Conservation (phyloP, 129 eudicot species). For the Helianthus tuberosus region DNA sequence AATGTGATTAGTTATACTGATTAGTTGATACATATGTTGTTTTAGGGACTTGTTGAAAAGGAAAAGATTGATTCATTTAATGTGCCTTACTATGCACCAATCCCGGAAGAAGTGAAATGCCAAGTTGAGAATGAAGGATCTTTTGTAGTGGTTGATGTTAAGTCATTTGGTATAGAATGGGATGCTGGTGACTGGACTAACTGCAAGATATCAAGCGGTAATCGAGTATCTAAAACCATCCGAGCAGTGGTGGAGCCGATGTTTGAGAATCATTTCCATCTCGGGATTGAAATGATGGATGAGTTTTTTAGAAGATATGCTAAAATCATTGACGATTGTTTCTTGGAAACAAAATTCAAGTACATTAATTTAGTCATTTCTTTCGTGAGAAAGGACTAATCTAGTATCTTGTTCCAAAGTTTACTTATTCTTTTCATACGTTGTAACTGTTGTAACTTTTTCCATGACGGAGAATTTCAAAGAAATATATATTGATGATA, state of each 20-base stretch:
- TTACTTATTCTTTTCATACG: no score
- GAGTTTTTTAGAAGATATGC: conserved; percentile 48
- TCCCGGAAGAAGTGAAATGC: conserved; percentile 43
- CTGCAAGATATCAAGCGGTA: conserved; percentile 37
- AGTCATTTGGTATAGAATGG: conserved; percentile 53
- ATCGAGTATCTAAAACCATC: conserved; percentile 44
- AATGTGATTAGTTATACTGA: background rate
- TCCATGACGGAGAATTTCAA: no score
- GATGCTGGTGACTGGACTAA: conserved; percentile 23
- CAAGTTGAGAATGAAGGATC: conserved; percentile 58
- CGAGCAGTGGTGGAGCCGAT: conserved; percentile 77
- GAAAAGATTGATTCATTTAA: conserved; percentile 64
- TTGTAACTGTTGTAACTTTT: background rate
- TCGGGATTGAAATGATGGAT: conserved; percentile 45
- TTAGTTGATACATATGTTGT: background rate
- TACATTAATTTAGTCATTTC: conserved; percentile 47
- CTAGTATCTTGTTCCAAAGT: background rate
- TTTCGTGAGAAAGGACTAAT: conserved; percentile 22
- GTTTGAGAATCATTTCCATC: conserved; percentile 50
- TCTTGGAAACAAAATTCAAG: conserved; percentile 4
- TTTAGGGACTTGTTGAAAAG: conserved; percentile 56
- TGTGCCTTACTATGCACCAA: conserved; percentile 62
- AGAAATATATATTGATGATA: background rate
- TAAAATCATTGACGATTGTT: conserved; percentile 38
- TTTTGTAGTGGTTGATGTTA: conserved; percentile 34